Conservation (phyloP, 192 early-diverging fungal species). For the Glomus cerebriforme region DNA sequence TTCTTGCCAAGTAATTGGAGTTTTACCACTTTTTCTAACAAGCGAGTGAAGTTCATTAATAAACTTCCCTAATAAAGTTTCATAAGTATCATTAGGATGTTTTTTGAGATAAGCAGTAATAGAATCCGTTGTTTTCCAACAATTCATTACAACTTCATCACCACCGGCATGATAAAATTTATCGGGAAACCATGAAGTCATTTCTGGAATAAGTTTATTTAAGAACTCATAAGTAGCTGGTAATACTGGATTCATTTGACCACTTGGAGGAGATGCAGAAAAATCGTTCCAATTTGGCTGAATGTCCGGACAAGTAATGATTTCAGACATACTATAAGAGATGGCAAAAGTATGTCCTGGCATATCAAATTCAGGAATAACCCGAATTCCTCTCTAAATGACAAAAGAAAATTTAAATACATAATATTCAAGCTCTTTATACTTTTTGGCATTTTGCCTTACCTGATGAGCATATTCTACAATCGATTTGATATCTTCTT, state of each 20-base stretch:
- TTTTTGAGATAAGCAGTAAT: conserved; percentile 35
- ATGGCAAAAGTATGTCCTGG: conserved; percentile 75
- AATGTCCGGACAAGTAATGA: conserved; percentile 56
- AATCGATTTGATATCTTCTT: conserved; percentile 68
- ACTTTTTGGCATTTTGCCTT: neutral
- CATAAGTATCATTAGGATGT: conserved; percentile 28
- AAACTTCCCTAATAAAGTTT: conserved; percentile 44
- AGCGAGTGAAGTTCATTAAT: conserved; percentile 51
- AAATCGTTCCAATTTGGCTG: conserved; percentile 54
- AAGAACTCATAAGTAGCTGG: conserved; percentile 67
- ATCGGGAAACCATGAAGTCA: conserved; percentile 69
- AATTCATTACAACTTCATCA: conserved; percentile 75
- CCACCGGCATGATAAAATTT: conserved; percentile 72
- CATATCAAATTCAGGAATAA: conserved; percentile 93
- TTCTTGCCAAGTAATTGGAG: conserved; percentile 81
- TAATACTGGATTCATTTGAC: conserved; percentile 77
- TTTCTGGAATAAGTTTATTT: conserved; percentile 64
- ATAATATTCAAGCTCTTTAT: neutral
- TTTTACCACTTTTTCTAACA: conserved; percentile 49
- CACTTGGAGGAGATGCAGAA: conserved; percentile 75
- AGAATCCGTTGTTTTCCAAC: conserved; percentile 58
- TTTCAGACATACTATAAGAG: conserved; percentile 31
- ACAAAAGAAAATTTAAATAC: neutral
- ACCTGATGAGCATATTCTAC: conserved; percentile 65
- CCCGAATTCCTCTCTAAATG: conserved; percentile 71